Evolutionary conservation across 805 yeast genomes (phyloP).

Genomic region (Cyberlindnera saturnus): DNA sequence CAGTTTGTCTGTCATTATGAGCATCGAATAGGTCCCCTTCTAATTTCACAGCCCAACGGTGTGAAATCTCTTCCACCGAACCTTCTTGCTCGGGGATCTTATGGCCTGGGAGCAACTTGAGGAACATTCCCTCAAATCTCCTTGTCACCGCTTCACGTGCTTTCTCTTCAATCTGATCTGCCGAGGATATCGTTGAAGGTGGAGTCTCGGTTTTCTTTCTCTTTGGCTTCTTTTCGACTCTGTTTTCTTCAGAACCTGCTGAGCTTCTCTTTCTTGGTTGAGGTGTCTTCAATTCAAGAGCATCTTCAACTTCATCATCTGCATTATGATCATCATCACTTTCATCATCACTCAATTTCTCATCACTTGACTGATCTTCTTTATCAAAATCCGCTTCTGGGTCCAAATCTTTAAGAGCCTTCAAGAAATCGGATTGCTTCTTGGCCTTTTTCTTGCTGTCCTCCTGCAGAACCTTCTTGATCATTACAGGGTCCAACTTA

Average conservation of each 20-base stretch:
- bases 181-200: constrained; percentile 3
- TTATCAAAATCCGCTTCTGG: constrained; percentile 24
- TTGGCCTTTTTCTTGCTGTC: constrained; percentile 6
- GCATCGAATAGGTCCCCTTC: constrained; percentile 44
- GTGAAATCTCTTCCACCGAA: constrained; percentile 30
- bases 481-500: constrained; percentile 24
- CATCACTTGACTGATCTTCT: constrained; percentile 13
- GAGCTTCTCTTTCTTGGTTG: constrained; percentile 10
- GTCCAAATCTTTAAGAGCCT: constrained; percentile 5
- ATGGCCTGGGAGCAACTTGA: constrained; percentile 31
- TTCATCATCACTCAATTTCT: constrained; percentile 2
- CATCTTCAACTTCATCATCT: constrained; percentile 5
- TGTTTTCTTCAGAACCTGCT: constrained; percentile 17
- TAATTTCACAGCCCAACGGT: constrained; percentile 42
- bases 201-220: constrained; percentile 3
- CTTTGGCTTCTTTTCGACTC: constrained; percentile 1
- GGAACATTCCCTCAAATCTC: constrained; percentile 47
- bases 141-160: constrained; percentile 34
- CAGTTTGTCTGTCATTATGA: constrained; percentile 25
- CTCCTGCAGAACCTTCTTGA: constrained; percentile 8
- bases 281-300: constrained; percentile 4
- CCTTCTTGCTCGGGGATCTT: constrained; percentile 22
- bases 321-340: constrained; percentile 11
- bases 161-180: constrained; percentile 13
- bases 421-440: constrained; percentile 4